Percentiles rank a stretch among this genome's conserved stretches.
Evolutionary conservation across 1,284 basidiomycete genomes (phyloP).

Genomic region (Neonothopanus nambi): DNA sequence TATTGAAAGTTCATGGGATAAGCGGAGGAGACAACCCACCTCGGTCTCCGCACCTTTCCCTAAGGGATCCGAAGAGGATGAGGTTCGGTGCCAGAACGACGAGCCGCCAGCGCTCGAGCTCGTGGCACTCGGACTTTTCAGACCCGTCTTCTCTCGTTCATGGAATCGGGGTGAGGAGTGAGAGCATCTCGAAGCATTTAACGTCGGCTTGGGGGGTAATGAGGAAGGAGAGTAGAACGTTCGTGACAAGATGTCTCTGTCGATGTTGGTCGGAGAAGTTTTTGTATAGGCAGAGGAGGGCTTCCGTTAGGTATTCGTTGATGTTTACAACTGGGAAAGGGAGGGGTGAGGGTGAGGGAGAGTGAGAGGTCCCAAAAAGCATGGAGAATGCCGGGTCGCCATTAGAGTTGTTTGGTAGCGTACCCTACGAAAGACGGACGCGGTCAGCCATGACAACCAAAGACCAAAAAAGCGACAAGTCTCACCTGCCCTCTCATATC

Average conservation of each 20-base stretch:
- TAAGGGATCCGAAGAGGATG: constrained; percentile 37
- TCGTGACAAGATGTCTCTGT: constrained; percentile 92
- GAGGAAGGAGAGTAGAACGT: constrained; percentile 92
- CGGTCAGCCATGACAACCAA: no score
- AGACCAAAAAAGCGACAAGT: no score
- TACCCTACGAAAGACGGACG: no score
- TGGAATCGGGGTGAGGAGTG: constrained; percentile 84
- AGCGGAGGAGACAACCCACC: constrained; percentile 38
- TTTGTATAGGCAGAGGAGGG: constrained; percentile 87
- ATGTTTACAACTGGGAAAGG: constrained; percentile 78
- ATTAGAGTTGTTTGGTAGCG: no score
- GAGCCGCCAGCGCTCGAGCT: constrained; percentile 27
- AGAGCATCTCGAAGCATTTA: constrained; percentile 97
- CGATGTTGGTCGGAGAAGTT: constrained; percentile 90
- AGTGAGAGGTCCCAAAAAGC: no score
- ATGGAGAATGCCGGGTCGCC: no score
- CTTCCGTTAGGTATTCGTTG: constrained; percentile 97
- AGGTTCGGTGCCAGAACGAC: constrained; percentile 56
- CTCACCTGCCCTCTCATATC: no score
- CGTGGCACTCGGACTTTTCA: constrained; percentile 60
- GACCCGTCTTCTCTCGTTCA: constrained; percentile 90
- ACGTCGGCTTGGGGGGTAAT: constrained; percentile 87
- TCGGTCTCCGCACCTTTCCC: constrained; percentile 62
- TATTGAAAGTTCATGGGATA: not conserved
- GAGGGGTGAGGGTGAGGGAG: constrained; percentile 1